Conservation (phyloP, 2,329 filamentous ascomycete species). For the Lachnum nothofagi region DNA sequence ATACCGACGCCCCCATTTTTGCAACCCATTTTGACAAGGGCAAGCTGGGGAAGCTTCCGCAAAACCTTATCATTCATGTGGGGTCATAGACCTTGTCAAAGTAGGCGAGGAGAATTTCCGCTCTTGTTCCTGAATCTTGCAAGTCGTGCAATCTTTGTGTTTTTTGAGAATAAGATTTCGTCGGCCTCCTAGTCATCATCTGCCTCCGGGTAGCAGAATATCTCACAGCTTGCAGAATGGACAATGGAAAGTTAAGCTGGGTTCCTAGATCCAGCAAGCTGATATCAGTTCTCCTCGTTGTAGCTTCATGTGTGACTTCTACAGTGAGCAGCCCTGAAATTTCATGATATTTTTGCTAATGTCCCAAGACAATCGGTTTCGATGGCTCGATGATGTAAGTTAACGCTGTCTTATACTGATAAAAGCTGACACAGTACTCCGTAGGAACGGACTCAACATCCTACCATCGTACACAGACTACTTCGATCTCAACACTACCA, state of each 20-base stretch:
- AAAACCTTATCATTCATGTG: too few relatives aligned
- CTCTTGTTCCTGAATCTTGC: too few relatives aligned
- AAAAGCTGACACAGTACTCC: constrained; percentile 39
- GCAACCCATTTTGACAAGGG: too few relatives aligned
- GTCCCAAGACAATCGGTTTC: constrained; percentile 21
- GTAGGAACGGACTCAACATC: constrained; percentile 50
- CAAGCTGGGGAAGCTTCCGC: too few relatives aligned
- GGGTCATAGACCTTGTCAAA: too few relatives aligned
- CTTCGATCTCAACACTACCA: constrained; percentile 48
- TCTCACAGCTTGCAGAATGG: too few relatives aligned
- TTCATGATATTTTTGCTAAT: background rate
- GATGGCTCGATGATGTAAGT: constrained; percentile 20
- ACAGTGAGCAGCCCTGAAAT: constrained; percentile 1
- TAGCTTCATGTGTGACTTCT: constrained; percentile 17
- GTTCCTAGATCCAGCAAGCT: background rate
- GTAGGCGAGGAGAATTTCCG: too few relatives aligned
- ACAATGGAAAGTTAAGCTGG: background rate
- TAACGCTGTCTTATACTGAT: constrained; percentile 37
- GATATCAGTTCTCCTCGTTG: background rate
- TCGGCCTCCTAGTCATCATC: too few relatives aligned
- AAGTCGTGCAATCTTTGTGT: too few relatives aligned
- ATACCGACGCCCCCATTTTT: too few relatives aligned
- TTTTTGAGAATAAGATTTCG: too few relatives aligned
- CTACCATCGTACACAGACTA: constrained; percentile 52
- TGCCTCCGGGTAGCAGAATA: too few relatives aligned